A percentile compares a stretch with the other conserved stretches of the same genome.
phyloP scores from a whole-genome alignment of 208 protist species.

The Trypanosomatidae sp. region DNA sequence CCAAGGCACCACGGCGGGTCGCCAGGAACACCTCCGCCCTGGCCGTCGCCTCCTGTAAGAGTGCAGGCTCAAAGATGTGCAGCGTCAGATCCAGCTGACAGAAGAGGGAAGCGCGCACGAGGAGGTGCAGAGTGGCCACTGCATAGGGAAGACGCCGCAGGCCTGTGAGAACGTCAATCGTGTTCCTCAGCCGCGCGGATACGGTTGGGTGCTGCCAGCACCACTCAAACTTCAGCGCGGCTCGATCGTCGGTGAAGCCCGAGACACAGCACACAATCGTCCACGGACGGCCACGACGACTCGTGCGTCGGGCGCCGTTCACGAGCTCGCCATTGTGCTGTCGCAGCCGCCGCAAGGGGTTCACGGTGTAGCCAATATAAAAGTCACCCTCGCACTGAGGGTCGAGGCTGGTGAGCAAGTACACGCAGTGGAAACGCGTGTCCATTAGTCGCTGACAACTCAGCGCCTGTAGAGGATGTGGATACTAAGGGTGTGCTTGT shows the following conservation, averaged over 20 bases:
- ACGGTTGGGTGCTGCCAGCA: conserved; percentile 90
- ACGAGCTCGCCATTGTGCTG: conserved; percentile 96
- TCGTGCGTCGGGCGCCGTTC: conserved; percentile 86
- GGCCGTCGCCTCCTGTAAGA: conserved; percentile 35
- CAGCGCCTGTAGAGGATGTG: neutral
- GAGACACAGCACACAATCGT: conserved; percentile 89
- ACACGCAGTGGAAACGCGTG: conserved; percentile 90
- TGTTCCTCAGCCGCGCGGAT: conserved; percentile 56
- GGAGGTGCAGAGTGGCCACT: conserved; percentile 56
- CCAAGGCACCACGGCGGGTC: neutral
- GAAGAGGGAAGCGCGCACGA: conserved; percentile 63
- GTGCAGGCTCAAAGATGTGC: conserved; percentile 62
- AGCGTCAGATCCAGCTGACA: conserved; percentile 66
- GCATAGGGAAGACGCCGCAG: conserved; percentile 58
- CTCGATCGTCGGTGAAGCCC: conserved; percentile 89
- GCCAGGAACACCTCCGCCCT: conserved; percentile 24
- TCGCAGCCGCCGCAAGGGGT: conserved; percentile 89
- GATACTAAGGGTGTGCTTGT: conserved; percentile 3
- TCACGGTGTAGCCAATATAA: conserved; percentile 95
- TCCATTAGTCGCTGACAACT: conserved; percentile 45
- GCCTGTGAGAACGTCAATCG: conserved; percentile 26
- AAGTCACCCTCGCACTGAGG: conserved; percentile 55
- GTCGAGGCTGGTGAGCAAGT: conserved; percentile 85
- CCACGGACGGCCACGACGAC: conserved; percentile 87
- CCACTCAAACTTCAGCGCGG: conserved; percentile 96